Evolutionary conservation across 129 eudicot genomes (phyloP).

Genomic region (Flaveria ramosissima): DNA sequence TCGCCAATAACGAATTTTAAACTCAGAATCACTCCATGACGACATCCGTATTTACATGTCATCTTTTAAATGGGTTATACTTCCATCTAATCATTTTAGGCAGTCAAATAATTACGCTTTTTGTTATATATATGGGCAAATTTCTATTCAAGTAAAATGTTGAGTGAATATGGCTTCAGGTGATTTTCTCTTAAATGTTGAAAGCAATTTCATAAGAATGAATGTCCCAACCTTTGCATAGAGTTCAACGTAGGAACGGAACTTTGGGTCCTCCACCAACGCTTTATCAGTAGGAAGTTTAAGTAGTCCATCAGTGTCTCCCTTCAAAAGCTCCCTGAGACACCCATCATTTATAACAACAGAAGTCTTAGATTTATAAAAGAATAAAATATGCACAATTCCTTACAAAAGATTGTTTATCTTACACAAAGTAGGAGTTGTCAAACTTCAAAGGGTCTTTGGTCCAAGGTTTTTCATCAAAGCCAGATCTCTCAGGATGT

Average conservation of each 20-base stretch:
- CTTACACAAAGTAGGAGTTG: constrained; percentile 93
- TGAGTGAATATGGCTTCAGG: not conserved
- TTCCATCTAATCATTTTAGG: not conserved
- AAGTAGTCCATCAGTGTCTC: constrained; percentile 49
- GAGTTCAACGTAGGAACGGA: constrained; percentile 60
- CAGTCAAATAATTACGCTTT: not conserved
- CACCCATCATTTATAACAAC: not conserved
- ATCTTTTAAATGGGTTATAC: not conserved
- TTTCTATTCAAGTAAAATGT: not conserved
- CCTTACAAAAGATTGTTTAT: not conserved
- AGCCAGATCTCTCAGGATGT: constrained; percentile 91
- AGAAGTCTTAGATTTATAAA: not conserved
- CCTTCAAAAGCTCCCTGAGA: constrained; percentile 79
- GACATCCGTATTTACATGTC: not conserved
- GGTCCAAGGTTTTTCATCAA: constrained; percentile 94
- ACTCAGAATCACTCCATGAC: too few species aligned
- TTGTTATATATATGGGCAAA: not conserved
- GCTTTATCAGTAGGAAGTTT: constrained; percentile 89
- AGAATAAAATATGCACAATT: not conserved
- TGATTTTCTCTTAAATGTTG: not conserved
- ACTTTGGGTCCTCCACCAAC: constrained; percentile 65
- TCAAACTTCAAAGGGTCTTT: constrained; percentile 82
- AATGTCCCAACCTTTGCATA: constrained; percentile 69
- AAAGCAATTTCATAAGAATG: not conserved
- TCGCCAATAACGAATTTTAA: not conserved